These are phyloP conservation scores for Echeveria elegans DNA, from an alignment of 164 flowering plant genomes.

Conservation along the genomic window DNA sequence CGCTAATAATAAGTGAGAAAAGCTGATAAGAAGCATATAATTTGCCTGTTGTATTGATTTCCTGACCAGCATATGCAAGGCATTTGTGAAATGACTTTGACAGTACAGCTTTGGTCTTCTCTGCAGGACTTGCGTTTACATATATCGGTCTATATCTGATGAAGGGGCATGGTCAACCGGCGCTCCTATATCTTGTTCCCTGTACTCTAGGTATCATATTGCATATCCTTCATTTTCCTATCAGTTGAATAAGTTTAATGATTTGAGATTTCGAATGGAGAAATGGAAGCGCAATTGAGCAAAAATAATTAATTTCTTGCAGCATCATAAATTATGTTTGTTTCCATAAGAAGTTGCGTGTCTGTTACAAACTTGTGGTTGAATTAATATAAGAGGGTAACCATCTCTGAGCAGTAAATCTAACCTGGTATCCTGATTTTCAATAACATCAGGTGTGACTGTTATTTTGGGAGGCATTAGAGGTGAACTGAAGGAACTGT, in stretches of 20 bases:
- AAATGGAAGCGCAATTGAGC: no score
- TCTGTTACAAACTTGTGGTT: no score
- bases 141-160: slow-evolving; percentile 62
- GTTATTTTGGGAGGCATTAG: slow-evolving; percentile 50
- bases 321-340: no score
- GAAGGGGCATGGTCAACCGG: slow-evolving; percentile 86
- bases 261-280: no score
- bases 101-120: background rate
- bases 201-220: slow-evolving; percentile 78
- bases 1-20: no score
- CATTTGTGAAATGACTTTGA: background rate
- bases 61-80: background rate
- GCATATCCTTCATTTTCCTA: no score
- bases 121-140: slow-evolving; percentile 59
- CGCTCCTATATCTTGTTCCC: slow-evolving; percentile 83
- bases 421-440: no score
- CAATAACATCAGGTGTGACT: slow-evolving; percentile 32
- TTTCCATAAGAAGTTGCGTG: no score
- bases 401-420: no score
- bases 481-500: slow-evolving; percentile 60
- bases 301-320: no score
- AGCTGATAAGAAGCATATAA: background rate
- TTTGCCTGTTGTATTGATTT: background rate
- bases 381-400: no score
- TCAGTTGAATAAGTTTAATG: no score